Base-by-base conservation (phyloP, 2,329 filamentous ascomycete species). In the Penicillium vulpinum region DNA sequence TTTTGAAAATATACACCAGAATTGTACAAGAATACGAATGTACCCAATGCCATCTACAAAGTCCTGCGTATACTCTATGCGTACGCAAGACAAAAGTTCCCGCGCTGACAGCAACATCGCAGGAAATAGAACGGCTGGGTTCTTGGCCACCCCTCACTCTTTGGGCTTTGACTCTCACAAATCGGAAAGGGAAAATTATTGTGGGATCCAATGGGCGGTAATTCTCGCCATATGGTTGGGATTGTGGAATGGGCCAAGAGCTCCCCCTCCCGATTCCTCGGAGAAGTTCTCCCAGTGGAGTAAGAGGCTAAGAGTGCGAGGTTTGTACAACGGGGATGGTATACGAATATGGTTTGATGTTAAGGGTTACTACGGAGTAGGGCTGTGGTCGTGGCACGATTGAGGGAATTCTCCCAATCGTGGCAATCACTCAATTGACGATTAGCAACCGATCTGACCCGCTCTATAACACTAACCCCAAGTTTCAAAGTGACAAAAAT, bases 71-170 rank as follows among this genome's bases (percentile, higher is more conserved):
- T n/a, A 21, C 21, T 40, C 8, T 18, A n/a, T n/a, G 31, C 15
- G 47, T 22, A 44, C 41, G 35, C 26, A 33, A 21, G 26, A n/a
- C 54, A 56, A 56, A 52, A 56, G 40, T 56, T 56, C 54, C 48
- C 54, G 48, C 48, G 41, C 24, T 51, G 48, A 45, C 39, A 28
- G 38, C 31, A 24, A 45, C 9, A 28, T 51, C 39, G 47, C 26
- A 40, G 48, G 40, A 35, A 46, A 40, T 29, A 24, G 26, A 45
- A 22, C 18, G 21, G 28, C 15, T 9, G 24, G 16, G n/a, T 18
- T 33, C 45, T 52, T 56, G 54, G 54, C 54, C 48, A 46, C 54
- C 48, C 54, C 48, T 56, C 53, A 51, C n/a, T 35, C 28, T 13
- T 16, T 28, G 35, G 38, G 18, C 33, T 47, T 47, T 21, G 9